Evolutionary conservation across 352 stramenopile genomes (phyloP).

Genomic region (Phytophthora pluvialis): DNA sequence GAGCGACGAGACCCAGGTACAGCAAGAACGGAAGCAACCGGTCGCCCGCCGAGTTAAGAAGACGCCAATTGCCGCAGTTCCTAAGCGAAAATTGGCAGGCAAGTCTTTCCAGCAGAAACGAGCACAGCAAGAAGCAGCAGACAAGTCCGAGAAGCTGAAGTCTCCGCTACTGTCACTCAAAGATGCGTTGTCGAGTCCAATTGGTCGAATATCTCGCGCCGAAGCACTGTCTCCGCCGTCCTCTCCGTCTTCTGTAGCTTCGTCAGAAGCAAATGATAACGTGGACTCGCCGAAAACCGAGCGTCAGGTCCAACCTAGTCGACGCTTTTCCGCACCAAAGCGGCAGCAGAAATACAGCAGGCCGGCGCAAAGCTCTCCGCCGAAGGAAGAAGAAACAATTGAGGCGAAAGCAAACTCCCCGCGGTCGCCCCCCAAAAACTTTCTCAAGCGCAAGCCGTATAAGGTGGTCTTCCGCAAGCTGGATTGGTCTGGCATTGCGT

Average conservation of each 20-base stretch:
- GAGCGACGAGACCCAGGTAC: neutral
- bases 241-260: constrained; percentile 60
- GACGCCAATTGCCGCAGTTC: neutral
- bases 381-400: constrained; percentile 9
- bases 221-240: constrained; percentile 62
- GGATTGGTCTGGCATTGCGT: constrained; percentile 60
- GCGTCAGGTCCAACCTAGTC: neutral
- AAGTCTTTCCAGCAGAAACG: constrained; percentile 10
- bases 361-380: neutral
- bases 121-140: neutral
- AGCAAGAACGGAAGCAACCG: constrained; percentile 12
- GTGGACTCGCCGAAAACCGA: neutral
- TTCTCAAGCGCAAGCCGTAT: constrained; percentile 75
- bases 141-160: neutral
- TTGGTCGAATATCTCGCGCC: constrained; percentile 35
- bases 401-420: constrained; percentile 11
- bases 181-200: constrained; percentile 18
- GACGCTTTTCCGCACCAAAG: constrained; percentile 24
- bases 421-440: constrained; percentile 27
- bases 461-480: constrained; percentile 72
- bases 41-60: constrained; percentile 7
- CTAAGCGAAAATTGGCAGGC: neutral
- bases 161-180: constrained; percentile 18
- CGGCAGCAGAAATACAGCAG: constrained; percentile 12
- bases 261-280: constrained; percentile 28